phyloP scores from a whole-genome alignment of 2,329 filamentous ascomycete species.

The Alternaria burnsii region DNA sequence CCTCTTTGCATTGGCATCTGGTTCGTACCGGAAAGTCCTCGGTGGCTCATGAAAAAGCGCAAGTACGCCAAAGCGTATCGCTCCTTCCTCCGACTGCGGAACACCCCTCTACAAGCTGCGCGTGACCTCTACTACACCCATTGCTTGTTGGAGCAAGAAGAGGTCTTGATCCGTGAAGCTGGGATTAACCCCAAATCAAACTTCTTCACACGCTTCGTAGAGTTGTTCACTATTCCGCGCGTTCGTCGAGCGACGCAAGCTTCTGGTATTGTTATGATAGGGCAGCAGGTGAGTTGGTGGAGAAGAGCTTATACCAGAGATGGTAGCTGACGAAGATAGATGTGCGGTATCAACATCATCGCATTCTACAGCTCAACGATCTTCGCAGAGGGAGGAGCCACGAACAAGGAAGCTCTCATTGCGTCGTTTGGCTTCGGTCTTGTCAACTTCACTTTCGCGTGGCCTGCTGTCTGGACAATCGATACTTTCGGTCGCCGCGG shows the following conservation, averaged over 20 bases:
- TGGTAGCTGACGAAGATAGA: constrained; percentile 26
- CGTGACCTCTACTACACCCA: constrained; percentile 56
- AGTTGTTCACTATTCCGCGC: constrained; percentile 73
- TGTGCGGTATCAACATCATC: constrained; percentile 63
- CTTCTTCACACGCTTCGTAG: constrained; percentile 55
- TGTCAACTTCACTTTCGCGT: constrained; percentile 67
- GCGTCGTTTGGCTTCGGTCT: constrained; percentile 67
- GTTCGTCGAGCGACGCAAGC: constrained; percentile 77
- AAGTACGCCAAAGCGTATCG: constrained; percentile 51
- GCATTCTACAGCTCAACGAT: constrained; percentile 62
- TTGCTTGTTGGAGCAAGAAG: constrained; percentile 48
- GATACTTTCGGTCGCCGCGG: constrained; percentile 60
- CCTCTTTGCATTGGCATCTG: constrained; percentile 52
- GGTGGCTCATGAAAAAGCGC: constrained; percentile 54
- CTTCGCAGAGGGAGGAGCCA: constrained; percentile 59
- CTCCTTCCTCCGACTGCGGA: constrained; percentile 51
- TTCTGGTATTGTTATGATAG: constrained; percentile 80
- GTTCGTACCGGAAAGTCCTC: constrained; percentile 53
- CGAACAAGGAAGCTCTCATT: constrained; percentile 55
- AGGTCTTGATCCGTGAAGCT: constrained; percentile 43
- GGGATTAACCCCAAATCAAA: constrained; percentile 47
- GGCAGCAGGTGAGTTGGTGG: constrained; percentile 56
- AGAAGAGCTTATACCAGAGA: not conserved
- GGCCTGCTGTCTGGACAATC: constrained; percentile 67
- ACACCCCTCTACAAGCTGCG: constrained; percentile 52